Evolutionary conservation across 2,329 filamentous ascomycete species (phyloP).

Genomic region (Pseudophaeomoniella oleicola): DNA sequence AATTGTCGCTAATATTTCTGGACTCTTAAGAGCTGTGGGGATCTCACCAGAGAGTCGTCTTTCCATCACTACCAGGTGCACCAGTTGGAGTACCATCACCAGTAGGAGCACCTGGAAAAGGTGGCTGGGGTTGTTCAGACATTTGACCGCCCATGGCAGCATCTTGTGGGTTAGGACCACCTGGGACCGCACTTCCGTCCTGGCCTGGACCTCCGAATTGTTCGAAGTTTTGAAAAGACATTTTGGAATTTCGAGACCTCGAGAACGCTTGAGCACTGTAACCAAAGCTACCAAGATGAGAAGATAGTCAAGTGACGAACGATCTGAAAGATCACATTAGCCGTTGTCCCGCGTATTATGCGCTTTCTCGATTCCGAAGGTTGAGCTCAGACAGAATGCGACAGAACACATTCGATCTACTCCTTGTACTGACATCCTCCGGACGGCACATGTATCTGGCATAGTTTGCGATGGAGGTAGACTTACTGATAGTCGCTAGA

Average conservation of each 20-base stretch:
- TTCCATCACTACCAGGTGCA: constrained; percentile 37
- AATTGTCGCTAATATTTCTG: neutral
- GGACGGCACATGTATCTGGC: no score
- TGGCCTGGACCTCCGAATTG: constrained; percentile 44
- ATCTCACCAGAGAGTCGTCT: constrained; percentile 41
- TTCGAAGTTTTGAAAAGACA: constrained; percentile 56
- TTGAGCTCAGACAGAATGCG: constrained; percentile 1
- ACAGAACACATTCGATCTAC: neutral
- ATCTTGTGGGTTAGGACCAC: constrained; percentile 30
- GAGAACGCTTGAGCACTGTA: constrained; percentile 1
- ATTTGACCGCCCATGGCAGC: constrained; percentile 41
- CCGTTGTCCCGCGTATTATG: neutral
- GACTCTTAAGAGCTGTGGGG: constrained; percentile 4
- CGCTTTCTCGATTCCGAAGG: no score
- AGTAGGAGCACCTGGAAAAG: constrained; percentile 31
- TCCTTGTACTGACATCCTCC: neutral
- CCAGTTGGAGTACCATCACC: constrained; percentile 26
- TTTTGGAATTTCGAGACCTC: constrained; percentile 20
- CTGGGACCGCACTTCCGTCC: constrained; percentile 36
- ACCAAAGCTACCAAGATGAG: constrained; percentile 1
- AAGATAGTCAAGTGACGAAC: constrained; percentile 1
- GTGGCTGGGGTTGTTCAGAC: constrained; percentile 22
- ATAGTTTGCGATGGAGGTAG: no score
- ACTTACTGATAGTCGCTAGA: constrained; percentile 13
- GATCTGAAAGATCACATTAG: neutral